Percentiles rank a stretch among this genome's conserved stretches.
These are phyloP conservation scores for Clonostachys chloroleuca DNA, from an alignment of 2,329 filamentous ascomycete genomes.

Conservation along the genomic window DNA sequence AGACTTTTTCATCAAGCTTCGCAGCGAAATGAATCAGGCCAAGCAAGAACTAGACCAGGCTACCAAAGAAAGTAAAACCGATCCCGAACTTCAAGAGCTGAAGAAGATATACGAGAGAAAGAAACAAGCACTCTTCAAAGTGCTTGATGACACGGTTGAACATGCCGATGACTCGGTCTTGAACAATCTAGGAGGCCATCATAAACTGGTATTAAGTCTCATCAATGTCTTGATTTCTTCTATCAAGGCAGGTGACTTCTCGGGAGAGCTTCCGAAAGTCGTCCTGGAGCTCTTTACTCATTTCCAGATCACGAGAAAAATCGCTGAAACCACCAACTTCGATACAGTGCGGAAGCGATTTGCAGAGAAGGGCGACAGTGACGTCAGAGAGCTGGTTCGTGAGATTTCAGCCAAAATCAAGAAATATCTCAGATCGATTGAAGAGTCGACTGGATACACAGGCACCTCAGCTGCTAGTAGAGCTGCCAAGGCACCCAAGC, in stretches of 20 bases:
- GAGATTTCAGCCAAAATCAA: conserved; percentile 46
- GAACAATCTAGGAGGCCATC: conserved; percentile 53
- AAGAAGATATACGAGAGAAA: conserved; percentile 36
- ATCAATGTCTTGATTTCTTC: conserved; percentile 50
- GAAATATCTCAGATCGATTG: conserved; percentile 27
- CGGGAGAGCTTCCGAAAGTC: conserved; percentile 47
- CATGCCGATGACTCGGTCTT: conserved; percentile 51
- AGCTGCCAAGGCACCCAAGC: conserved; percentile 14
- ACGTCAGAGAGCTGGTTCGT: conserved; percentile 57
- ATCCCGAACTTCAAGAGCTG: conserved; percentile 25
- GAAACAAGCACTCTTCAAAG: conserved; percentile 42
- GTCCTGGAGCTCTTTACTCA: conserved; percentile 56
- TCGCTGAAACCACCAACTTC: conserved; percentile 61
- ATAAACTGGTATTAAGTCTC: conserved; percentile 50
- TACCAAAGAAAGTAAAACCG: conserved; percentile 32
- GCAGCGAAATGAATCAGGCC: conserved; percentile 39
- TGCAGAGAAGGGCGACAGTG: conserved; percentile 59
- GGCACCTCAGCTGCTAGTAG: conserved; percentile 32
- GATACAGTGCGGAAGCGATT: conserved; percentile 60
- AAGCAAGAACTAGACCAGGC: conserved; percentile 39
- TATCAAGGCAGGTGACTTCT: conserved; percentile 46
- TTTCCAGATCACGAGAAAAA: conserved; percentile 57
- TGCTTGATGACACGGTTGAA: conserved; percentile 47
- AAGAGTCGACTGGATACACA: conserved; percentile 28
- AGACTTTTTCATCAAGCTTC: conserved; percentile 42